phyloP scores from a whole-genome alignment of 305 asterid genomes.

The Ilex paraguariensis region DNA sequence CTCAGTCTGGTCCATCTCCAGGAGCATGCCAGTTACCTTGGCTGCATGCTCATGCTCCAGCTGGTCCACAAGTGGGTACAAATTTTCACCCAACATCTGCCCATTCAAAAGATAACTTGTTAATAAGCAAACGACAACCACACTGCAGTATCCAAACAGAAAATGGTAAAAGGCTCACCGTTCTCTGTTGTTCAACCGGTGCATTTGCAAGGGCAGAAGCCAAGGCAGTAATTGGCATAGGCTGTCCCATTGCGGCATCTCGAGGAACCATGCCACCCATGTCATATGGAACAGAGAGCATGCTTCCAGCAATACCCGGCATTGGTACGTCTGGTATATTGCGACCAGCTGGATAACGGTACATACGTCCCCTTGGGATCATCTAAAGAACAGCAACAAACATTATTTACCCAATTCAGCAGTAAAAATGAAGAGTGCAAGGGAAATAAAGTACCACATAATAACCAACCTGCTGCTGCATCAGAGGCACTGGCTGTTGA shows the following conservation, averaged over 20 bases:
- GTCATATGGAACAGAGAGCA: slow-evolving; percentile 32
- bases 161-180: background rate
- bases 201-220: slow-evolving; percentile 12
- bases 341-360: slow-evolving; percentile 34
- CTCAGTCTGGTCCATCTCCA: slow-evolving; percentile 8
- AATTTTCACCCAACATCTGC: slow-evolving; percentile 6
- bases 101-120: background rate
- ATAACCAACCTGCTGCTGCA: slow-evolving; percentile 37
- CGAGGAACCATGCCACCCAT: slow-evolving; percentile 16
- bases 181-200: slow-evolving; percentile 3
- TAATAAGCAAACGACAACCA: too few relatives aligned
- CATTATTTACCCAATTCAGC: background rate
- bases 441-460: background rate
- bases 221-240: slow-evolving; percentile 5
- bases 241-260: background rate
- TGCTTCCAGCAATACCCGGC: slow-evolving; percentile 32
- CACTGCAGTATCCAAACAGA: too few relatives aligned
- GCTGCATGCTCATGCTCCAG: slow-evolving; percentile 11
- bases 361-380: slow-evolving; percentile 34
- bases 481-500: slow-evolving; percentile 37
- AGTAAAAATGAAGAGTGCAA: background rate
- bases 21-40: slow-evolving; percentile 3
- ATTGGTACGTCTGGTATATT: slow-evolving; percentile 23
- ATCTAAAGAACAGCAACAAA: slow-evolving; percentile 21
- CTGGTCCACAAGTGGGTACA: slow-evolving; percentile 7